These are phyloP conservation scores for Powellomyces hirtus DNA, from an alignment of 192 early-diverging fungal species.

Conservation along the genomic window DNA sequence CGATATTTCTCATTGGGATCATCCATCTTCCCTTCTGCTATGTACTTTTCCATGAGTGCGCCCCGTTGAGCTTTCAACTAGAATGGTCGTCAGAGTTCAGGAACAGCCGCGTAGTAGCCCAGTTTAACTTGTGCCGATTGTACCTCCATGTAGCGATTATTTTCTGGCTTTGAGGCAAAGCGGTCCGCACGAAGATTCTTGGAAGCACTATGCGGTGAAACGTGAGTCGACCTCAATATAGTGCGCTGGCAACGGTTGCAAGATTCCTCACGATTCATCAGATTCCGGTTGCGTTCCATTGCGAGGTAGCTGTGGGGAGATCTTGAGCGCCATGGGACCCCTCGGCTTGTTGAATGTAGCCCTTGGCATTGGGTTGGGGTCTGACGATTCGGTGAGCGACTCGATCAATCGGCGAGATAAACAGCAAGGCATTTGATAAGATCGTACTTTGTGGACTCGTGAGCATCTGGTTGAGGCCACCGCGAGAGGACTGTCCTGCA, in stretches of 20 bases:
- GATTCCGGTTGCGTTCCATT: background rate
- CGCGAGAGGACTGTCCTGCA: background rate
- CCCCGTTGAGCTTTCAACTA: conserved; percentile 66
- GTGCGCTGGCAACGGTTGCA: background rate
- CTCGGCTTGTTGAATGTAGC: background rate
- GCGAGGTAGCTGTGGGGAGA: background rate
- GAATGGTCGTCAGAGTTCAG: background rate
- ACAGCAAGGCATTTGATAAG: background rate
- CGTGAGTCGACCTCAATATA: too few species aligned
- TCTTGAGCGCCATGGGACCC: background rate
- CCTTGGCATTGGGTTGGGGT: too few species aligned
- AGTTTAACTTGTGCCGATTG: background rate
- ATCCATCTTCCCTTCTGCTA: conserved; percentile 56
- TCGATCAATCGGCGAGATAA: background rate
- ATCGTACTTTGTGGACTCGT: background rate
- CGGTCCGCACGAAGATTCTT: conserved; percentile 18
- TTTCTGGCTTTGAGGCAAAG: conserved; percentile 12
- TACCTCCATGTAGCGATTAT: conserved; percentile 26
- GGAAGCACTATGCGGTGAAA: conserved; percentile 1
- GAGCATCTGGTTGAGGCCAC: background rate
- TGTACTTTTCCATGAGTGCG: conserved; percentile 62
- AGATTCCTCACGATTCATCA: background rate
- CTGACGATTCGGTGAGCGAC: background rate
- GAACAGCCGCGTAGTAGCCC: background rate
- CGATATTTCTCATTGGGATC: conserved; percentile 54